A percentile compares a stretch with the other conserved stretches of the same genome.
These are phyloP conservation scores for Paramarasmius palmivorus DNA, from an alignment of 1,284 basidiomycete genomes.

Conservation along the genomic window DNA sequence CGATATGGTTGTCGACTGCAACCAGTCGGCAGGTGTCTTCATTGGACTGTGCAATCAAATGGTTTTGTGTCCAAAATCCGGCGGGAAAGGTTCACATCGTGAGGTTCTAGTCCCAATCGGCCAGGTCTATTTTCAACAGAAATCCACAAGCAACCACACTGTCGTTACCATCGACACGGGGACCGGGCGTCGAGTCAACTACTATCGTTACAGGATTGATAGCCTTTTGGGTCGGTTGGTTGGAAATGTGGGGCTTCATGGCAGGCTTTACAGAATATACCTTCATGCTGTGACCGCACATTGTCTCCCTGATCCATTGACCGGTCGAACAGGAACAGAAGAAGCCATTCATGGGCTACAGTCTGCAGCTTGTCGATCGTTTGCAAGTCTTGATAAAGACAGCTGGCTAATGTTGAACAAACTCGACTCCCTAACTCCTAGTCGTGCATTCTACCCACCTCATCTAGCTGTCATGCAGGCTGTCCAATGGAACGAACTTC, in stretches of 20 bases:
- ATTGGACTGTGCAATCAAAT: slow-evolving; percentile 41
- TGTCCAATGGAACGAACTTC: slow-evolving; percentile 32
- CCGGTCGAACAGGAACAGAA: slow-evolving; percentile 42
- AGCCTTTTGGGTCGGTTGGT: slow-evolving; percentile 36
- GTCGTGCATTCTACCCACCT: slow-evolving; percentile 36
- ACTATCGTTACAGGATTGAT: slow-evolving; percentile 41
- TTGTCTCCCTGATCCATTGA: slow-evolving; percentile 45
- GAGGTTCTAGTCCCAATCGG: too few relatives aligned
- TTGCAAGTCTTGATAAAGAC: slow-evolving; percentile 28
- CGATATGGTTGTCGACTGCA: slow-evolving; percentile 32
- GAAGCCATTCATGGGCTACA: slow-evolving; percentile 40
- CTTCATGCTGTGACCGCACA: slow-evolving; percentile 47
- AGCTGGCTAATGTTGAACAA: slow-evolving; percentile 31
- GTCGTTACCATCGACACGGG: slow-evolving; percentile 21
- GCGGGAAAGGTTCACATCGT: too few relatives aligned
- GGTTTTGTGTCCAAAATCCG: slow-evolving; percentile 27
- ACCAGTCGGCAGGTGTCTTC: slow-evolving; percentile 37
- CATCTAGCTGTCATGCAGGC: slow-evolving; percentile 40
- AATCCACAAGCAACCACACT: slow-evolving; percentile 21
- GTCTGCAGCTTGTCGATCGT: slow-evolving; percentile 39
- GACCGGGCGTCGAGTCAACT: slow-evolving; percentile 17
- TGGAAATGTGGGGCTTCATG: slow-evolving; percentile 30
- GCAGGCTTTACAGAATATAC: slow-evolving; percentile 39
- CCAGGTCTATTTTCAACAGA: too few relatives aligned
- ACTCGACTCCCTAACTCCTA: slow-evolving; percentile 37